Evolutionary conservation across 2,329 filamentous ascomycete genomes (phyloP), one percentile per base, ranked within the genome.

Genomic region (Fusarium staphyleae): DNA sequence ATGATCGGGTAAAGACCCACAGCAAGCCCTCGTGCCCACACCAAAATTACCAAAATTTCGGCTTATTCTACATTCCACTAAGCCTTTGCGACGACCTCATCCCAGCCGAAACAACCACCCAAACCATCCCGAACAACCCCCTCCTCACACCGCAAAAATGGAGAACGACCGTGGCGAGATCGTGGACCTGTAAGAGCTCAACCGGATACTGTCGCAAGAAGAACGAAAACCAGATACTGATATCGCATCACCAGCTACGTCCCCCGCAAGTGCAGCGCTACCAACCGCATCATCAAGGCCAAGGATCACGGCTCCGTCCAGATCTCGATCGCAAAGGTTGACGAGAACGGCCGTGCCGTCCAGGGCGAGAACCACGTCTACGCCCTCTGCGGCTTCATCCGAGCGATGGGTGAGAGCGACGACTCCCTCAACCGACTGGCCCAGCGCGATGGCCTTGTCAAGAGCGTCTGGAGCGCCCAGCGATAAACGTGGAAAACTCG

Each of bases 101-200:
- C 62, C 59, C 59, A 55, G 68, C 61, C 68, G 62, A 67, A 65
- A 63, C 61, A 62, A 64, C 56, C 60, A 63, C 67, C 63, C 57
- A 68, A 68, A 64, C 55, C 65, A 67, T 63, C 58, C 60, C 65
- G 45, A 66, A 69, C 57, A 57, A 62, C 52, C 58, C 62, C 62
- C 64, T 56, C 44, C 48, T 48, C 65, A 65, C 63, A 70, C 72
- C 75, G 79, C 74, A 76, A 93, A 86, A 82, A 99, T 98, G 95
- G 95, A 99, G 87, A 99, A 99, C 92, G 95, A 98, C 86, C 92
- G 92, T 84, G 93, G 93, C 84, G 92, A 98, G 82, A 93, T 97
- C 83, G 95, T 98, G 80, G 93, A 98, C 84, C 92, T 96, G 91
- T 96, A 88, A 81, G 88, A 81, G 68, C 55, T 53, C 45, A 52